Evolutionary conservation across 2,329 filamentous ascomycete species (phyloP).

Genomic region (Uncinocarpus reesii): DNA sequence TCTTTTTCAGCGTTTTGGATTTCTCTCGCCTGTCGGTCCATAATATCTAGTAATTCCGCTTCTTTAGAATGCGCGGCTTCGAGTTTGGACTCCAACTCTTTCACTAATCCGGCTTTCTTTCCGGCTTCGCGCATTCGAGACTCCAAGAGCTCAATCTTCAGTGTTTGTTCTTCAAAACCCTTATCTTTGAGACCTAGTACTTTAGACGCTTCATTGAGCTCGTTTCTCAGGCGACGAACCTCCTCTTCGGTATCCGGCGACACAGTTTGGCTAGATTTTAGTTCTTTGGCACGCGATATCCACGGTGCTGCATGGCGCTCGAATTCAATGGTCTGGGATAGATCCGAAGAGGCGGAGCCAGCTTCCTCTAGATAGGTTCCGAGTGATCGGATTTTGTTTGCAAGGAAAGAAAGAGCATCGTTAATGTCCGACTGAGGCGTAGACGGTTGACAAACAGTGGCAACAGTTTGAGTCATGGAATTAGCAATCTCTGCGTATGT

Average conservation of each 20-base stretch:
- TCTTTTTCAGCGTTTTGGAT: constrained; percentile 31
- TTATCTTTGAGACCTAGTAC: constrained; percentile 65
- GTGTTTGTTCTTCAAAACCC: constrained; percentile 70
- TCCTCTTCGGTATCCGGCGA: constrained; percentile 78
- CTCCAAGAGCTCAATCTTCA: constrained; percentile 88
- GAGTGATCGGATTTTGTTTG: constrained; percentile 55
- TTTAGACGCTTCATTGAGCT: constrained; percentile 66
- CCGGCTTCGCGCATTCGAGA: constrained; percentile 75
- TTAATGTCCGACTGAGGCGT: constrained; percentile 23
- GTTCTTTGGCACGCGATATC: constrained; percentile 68
- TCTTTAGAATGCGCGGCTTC: constrained; percentile 31
- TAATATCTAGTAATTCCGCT: constrained; percentile 25
- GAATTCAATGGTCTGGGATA: constrained; percentile 67
- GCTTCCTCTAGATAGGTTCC: constrained; percentile 59
- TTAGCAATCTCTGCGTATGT: constrained; percentile 56
- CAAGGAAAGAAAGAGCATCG: constrained; percentile 60
- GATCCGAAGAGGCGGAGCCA: constrained; percentile 56
- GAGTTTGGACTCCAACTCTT: constrained; percentile 36
- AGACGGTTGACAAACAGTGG: constrained; percentile 22
- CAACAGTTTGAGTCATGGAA: constrained; percentile 40
- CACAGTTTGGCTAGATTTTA: constrained; percentile 70
- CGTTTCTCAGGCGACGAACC: constrained; percentile 66
- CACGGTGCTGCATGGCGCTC: constrained; percentile 68
- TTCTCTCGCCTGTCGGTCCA: constrained; percentile 31
- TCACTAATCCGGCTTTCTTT: constrained; percentile 53